These are phyloP conservation scores for Paecilomyces formosus DNA, from an alignment of 2,329 filamentous ascomycete species.

Conservation along the genomic window DNA sequence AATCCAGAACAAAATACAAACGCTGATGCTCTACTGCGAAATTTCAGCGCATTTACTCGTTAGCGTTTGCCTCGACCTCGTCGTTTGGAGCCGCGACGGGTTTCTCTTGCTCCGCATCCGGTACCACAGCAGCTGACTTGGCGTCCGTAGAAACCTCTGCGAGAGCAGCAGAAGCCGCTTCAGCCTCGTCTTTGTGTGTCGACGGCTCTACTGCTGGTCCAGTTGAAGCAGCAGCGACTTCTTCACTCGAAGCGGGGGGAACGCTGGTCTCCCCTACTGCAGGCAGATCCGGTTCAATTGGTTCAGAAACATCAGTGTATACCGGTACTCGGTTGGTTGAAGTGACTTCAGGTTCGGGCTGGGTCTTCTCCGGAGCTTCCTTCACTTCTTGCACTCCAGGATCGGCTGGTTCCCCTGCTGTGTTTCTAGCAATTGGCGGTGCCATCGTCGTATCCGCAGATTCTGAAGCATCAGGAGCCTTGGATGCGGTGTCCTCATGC, in stretches of 20 bases:
- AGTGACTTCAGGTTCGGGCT: background rate
- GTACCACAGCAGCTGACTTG: background rate
- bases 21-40: background rate
- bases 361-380: background rate
- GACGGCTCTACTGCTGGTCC: background rate
- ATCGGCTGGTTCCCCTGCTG: conserved; percentile 26
- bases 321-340: background rate
- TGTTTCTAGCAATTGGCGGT: conserved; percentile 25
- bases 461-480: conserved; percentile 3
- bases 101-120: background rate
- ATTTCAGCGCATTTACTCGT: background rate
- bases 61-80: background rate
- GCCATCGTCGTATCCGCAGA: conserved; percentile 15
- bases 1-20: background rate
- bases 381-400: conserved; percentile 9
- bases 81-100: background rate
- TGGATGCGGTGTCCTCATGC: conserved; percentile 7
- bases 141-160: background rate
- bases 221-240: background rate
- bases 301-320: background rate
- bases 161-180: background rate
- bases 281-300: background rate
- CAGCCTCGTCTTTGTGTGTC: background rate
- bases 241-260: background rate
- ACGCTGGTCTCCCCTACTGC: background rate